phyloP scores from a whole-genome alignment of 169 alveolate genomes.

The Amoebophrya sp. region DNA sequence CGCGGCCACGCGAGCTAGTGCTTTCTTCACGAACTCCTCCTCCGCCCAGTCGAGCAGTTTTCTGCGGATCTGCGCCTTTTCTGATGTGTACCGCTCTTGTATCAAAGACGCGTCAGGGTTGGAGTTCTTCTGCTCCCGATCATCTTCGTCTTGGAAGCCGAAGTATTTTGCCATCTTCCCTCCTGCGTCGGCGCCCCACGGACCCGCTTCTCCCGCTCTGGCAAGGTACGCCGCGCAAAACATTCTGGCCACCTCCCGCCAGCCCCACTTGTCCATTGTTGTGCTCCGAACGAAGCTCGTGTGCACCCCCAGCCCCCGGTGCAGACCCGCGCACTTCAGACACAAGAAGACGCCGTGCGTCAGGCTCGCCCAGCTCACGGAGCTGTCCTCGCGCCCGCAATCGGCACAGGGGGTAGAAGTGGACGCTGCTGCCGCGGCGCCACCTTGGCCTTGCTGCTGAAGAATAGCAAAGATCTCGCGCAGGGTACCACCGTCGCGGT shows the following conservation, averaged over 20 bases:
- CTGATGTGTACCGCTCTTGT: background rate
- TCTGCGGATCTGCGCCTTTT: background rate
- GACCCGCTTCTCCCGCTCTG: background rate
- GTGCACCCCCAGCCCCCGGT: constrained; percentile 55
- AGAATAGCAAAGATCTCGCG: no score
- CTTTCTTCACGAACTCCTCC: no score
- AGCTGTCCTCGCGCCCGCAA: background rate
- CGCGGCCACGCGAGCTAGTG: no score
- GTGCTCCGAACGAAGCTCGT: constrained; percentile 51
- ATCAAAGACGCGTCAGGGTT: background rate
- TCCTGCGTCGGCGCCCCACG: background rate
- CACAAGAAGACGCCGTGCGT: background rate
- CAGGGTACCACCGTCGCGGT: no score
- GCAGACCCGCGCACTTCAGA: constrained; percentile 23
- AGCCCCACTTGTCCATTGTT: constrained; percentile 53
- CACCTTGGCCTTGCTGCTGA: no score
- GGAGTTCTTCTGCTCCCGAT: background rate
- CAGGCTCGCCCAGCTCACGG: background rate
- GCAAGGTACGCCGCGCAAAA: background rate
- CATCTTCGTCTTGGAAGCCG: background rate
- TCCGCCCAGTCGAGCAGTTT: background rate
- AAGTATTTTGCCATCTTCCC: background rate
- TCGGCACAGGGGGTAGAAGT: no score
- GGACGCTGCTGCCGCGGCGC: no score
- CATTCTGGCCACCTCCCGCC: background rate